Conservation (phyloP, 2,329 filamentous ascomycete genomes). For the Fusarium nodosum region DNA sequence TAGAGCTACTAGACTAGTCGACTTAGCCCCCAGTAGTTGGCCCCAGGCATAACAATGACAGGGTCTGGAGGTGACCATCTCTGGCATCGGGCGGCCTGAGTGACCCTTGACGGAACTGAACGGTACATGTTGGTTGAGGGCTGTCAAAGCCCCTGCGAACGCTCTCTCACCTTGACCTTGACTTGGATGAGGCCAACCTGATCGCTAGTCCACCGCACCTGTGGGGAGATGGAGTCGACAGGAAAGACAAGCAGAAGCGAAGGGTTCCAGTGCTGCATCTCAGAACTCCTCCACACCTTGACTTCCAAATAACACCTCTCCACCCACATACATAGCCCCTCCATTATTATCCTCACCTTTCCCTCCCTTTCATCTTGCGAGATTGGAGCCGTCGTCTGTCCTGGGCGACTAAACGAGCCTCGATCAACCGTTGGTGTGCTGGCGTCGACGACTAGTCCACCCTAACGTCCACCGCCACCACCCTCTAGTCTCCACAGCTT, state of each 20-base stretch:
- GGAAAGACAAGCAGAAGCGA: conserved; percentile 24
- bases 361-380: conserved; percentile 45
- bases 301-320: conserved; percentile 53
- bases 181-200: conserved; percentile 40
- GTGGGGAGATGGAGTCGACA: conserved; percentile 50
- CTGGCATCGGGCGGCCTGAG: conserved; percentile 37
- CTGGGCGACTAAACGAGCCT: conserved; percentile 47
- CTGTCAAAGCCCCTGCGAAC: conserved; percentile 26
- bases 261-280: conserved; percentile 46
- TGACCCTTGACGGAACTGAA: conserved; percentile 44
- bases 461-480: conserved; percentile 49
- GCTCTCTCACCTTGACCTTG: conserved; percentile 43
- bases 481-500: conserved; percentile 48
- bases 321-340: conserved; percentile 50
- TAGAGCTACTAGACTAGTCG: conserved; percentile 31
- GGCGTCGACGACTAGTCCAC: conserved; percentile 49
- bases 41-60: conserved; percentile 31
- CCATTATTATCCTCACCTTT: conserved; percentile 50
- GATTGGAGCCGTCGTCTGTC: conserved; percentile 45
- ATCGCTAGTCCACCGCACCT: conserved; percentile 42
- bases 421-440: conserved; percentile 51
- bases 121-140: conserved; percentile 42
- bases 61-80: conserved; percentile 34
- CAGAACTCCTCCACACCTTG: conserved; percentile 46
- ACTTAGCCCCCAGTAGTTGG: conserved; percentile 33